Base-by-base conservation (phyloP, 352 stramenopile genomes). In the Peronosclerospora sorghi region DNA sequence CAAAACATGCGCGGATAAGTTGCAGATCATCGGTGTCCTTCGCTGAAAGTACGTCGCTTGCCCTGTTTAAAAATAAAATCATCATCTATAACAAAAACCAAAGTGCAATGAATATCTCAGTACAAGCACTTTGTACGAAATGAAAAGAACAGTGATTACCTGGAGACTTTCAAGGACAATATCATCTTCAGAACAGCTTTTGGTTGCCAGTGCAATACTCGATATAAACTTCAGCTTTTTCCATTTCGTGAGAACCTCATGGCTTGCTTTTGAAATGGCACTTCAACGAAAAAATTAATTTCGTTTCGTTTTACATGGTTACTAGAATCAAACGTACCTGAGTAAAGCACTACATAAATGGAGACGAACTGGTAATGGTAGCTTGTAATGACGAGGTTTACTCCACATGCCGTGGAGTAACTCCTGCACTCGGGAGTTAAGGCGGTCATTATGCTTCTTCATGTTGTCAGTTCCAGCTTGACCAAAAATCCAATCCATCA, bases 281-380 rank as follows among this genome's bases (percentile, higher is more conserved):
- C 58, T 67, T 29, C 26, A 52, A 29, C 38, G 15, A 35, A 35
- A 35, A 21, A 13, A n/a, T 34, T 3, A 41, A 14, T 26, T 18
- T 8, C 35, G 17, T 23, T 35, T 20, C 29, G 18, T 13, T 34
- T 34, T n/a, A 13, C 14, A 15, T 34, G 32, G 37, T 14, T 23
- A 23, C 6, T 18, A 3, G 32, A 48, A 24, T 15, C 13, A 41
- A 36, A 41, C 45, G 21, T 49, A 85, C 75, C 73, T 83, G 21
- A 85, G 37, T 14, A 87, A 30, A 19, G 81, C 44, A 37, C 84
- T 84, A 54, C 70, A 84, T 30, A 56, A 68, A n/a, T 71, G 83
- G 35, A 87, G 59, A 14, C 66, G 65, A 21, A 78, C 47, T 53
- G 84, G 75, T 6, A 62, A 41, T 6, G 56, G 49, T 3, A 77